These are phyloP conservation scores for Fraxinus cuspidata DNA, from an alignment of 257 asterid species.

Conservation along the genomic window DNA sequence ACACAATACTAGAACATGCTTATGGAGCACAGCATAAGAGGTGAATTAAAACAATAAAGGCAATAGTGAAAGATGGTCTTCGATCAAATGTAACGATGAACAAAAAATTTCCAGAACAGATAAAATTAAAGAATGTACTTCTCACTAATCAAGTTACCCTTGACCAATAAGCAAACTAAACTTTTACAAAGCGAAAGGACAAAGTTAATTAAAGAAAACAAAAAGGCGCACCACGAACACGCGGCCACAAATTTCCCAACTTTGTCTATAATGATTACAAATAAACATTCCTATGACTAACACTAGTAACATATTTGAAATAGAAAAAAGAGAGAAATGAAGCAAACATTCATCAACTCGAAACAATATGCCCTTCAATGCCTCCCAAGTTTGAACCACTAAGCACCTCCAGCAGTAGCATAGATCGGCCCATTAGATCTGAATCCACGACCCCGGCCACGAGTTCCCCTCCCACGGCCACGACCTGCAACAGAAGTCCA, in stretches of 20 bases:
- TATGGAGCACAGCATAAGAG: neutral
- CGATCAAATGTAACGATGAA: neutral
- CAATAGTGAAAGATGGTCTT: neutral
- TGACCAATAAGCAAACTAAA: slow-evolving; percentile 18
- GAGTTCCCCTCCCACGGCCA: slow-evolving; percentile 76
- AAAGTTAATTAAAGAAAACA: slow-evolving; percentile 37
- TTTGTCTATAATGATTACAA: slow-evolving; percentile 50
- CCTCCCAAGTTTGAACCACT: slow-evolving; percentile 34
- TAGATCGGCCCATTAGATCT: slow-evolving; percentile 57
- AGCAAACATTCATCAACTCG: slow-evolving; percentile 38
- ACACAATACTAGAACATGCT: too few relatives aligned
- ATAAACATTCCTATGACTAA: slow-evolving; percentile 49
- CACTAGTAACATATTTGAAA: slow-evolving; percentile 31
- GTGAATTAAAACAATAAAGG: neutral
- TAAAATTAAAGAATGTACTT: slow-evolving; percentile 71
- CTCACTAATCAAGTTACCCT: too few relatives aligned
- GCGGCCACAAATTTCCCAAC: slow-evolving; percentile 39
- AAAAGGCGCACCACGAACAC: slow-evolving; percentile 59
- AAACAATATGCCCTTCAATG: slow-evolving; percentile 27
- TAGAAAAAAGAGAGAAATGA: slow-evolving; percentile 33
- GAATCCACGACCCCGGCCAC: slow-evolving; percentile 84
- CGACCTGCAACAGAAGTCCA: slow-evolving; percentile 55
- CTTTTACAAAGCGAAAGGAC: slow-evolving; percentile 37
- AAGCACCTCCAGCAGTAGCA: slow-evolving; percentile 39
- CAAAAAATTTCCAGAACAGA: slow-evolving; percentile 18